Base-by-base conservation (phyloP, 345 rosid species). In the Physaria fendleri region DNA sequence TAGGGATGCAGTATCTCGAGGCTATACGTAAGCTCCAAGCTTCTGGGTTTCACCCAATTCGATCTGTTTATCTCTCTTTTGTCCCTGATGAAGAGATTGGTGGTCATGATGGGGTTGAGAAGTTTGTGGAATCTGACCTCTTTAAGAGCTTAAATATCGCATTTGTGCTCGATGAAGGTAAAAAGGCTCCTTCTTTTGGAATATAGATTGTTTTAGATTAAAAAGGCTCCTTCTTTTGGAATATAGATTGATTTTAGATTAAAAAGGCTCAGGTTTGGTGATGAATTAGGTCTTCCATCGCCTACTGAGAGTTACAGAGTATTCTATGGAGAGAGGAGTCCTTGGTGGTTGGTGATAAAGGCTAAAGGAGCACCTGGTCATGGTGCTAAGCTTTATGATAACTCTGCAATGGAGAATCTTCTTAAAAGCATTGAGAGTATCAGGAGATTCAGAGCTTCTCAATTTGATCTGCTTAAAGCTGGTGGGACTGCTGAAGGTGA, bases 51-150 rank as follows among this genome's bases (percentile, higher is more conserved):
- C 40, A 29, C 43, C 95, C 95, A 0, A 4, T 68, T 47, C 79
- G 97, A 10, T 62, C 93, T 5, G 77, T 85, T 48, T 82, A 87
- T 67, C 48, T 87, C 65, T 59, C 81, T 8, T 87, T 85, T 42
- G 81, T 72, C 27, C 88, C 97, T 10, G 97, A 90, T 57, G 97
- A 90, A 66, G 97, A 90, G 79, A 87, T 85, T 33, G 97, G 95
- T 0, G 89, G 95, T 27, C 76, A 72, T 17, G 85, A 76, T 44
- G 97, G 97, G 6, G 94, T 85, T 33, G 79, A 63, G 58, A 75
- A 73, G 83, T 74, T 90, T 5, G 94, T 78, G 1, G 73, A 68
- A 15, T 85, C 96, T 10, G 76, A 79, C 16, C 13, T 67, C 49
- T 83, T 90, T 65, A 72, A 72, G 74, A 61, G 39, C 62, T 40